Percentiles rank a stretch among this genome's conserved stretches.
These are phyloP conservation scores for Vitis rotundifolia DNA, from an alignment of 164 flowering plant genomes.

Conservation along the genomic window DNA sequence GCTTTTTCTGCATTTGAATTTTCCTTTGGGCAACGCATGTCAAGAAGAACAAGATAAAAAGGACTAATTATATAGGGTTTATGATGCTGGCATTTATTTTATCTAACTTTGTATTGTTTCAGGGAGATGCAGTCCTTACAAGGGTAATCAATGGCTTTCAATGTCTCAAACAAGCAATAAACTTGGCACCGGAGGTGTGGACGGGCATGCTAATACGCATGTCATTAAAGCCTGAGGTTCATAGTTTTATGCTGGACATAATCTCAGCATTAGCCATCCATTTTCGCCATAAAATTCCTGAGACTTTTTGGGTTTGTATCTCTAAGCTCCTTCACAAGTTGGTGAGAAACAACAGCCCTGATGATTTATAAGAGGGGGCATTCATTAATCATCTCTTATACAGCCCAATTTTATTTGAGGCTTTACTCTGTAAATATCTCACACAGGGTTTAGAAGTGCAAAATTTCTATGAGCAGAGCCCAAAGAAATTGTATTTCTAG, in stretches of 20 bases:
- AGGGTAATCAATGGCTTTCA: conserved; percentile 60
- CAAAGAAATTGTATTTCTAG: too few species aligned
- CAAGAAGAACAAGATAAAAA: too few species aligned
- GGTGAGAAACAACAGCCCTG: conserved; percentile 8
- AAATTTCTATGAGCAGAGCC: background rate
- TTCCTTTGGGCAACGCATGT: background rate
- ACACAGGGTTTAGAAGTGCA: background rate
- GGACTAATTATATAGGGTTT: too few species aligned
- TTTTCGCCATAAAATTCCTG: conserved; percentile 48
- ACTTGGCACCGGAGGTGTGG: conserved; percentile 79
- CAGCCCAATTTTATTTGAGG: background rate
- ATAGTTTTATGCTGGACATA: conserved; percentile 47
- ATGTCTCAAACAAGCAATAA: conserved; percentile 54
- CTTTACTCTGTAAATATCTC: background rate
- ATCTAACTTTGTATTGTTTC: conserved; percentile 10
- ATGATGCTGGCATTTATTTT: too few species aligned
- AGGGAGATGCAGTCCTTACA: conserved; percentile 47
- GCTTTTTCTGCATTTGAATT: background rate
- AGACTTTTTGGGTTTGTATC: conserved; percentile 60
- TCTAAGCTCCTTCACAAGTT: conserved; percentile 64
- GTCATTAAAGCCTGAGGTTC: conserved; percentile 63
- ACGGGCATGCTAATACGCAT: conserved; percentile 69
- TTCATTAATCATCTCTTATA: background rate
- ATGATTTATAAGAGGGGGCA: conserved; percentile 7
- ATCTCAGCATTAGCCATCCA: conserved; percentile 51